Evolutionary conservation across 176 grass and related monocot genomes (phyloP).

Genomic region (Saccharum spontaneum): DNA sequence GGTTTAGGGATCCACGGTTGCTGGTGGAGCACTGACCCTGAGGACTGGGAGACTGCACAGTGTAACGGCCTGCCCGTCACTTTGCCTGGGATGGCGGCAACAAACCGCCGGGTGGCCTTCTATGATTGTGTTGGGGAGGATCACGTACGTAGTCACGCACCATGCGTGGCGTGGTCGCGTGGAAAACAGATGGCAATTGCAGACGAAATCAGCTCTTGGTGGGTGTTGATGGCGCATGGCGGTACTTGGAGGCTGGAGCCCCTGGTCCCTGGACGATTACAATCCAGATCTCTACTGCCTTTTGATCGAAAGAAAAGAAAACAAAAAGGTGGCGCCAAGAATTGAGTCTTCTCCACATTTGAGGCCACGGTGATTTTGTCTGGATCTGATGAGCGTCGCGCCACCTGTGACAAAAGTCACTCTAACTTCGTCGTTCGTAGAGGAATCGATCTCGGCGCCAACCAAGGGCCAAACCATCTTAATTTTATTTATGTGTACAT

Average conservation of each 20-base stretch:
- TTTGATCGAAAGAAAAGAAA: neutral
- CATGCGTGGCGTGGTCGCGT: neutral
- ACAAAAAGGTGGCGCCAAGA: neutral
- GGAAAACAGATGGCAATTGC: neutral
- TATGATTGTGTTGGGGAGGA: slow-evolving; percentile 27
- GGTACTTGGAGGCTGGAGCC: neutral
- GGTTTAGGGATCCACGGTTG: slow-evolving; percentile 15
- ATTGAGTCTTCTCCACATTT: too few species aligned
- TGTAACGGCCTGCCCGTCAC: neutral
- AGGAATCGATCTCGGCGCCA: neutral
- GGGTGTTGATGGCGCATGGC: neutral
- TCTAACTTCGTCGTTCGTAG: neutral
- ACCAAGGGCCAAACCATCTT: too few species aligned
- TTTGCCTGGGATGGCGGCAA: neutral
- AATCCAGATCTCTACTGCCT: neutral
- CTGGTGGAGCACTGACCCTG: neutral
- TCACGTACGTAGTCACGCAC: neutral
- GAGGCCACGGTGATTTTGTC: neutral
- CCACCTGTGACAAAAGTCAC: neutral
- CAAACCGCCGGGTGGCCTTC: neutral
- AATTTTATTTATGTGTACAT: too few species aligned
- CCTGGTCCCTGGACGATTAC: too few species aligned
- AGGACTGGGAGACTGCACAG: neutral
- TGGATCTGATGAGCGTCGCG: neutral
- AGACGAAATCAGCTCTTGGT: neutral